Base-by-base conservation (phyloP, 176 grass and related monocot genomes). In the Eragrostis nindensis region DNA sequence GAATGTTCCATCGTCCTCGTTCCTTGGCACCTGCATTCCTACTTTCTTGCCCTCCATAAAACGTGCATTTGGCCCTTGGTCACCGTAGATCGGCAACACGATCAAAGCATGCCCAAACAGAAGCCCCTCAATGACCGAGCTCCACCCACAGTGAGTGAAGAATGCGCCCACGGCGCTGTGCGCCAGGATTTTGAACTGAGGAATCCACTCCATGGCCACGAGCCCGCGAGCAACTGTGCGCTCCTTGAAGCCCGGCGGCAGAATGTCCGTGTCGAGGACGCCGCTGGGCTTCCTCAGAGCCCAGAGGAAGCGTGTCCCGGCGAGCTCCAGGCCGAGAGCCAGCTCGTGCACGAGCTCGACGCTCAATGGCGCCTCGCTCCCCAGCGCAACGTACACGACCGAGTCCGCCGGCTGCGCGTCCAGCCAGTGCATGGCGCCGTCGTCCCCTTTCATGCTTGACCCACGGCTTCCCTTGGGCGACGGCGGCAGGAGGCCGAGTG, bases 361-460 rank as follows among this genome's bases (percentile, higher is more conserved):
- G 5, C 70, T 29, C n/a, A 91, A 91, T 18, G 59, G 57, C 1
- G 43, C 92, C 74, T 94, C 92, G 3, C 80, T 91, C 0, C 92
- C 94, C 0, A 94, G 60, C 16, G 92, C 85, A 43, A 91, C 55
- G 30, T 89, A 94, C 19, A 91, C 24, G 21, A 94, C 92, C 2
- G 82, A 86, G 48, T 65, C 21, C 5, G 75, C 45, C 19, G 70
- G 44, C 64, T 86, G 86, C 30, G 8, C 29, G 17, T 79, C 76
- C 7, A 97, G 76, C 88, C 86, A 97, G 5, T 12, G n/a, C n/a
- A n/a, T 6, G 4, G 70, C 49, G 39, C 4, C 32, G 2, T 71
- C 17, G 21, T 38, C 16, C 1, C 11, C 45, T 21, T 67, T 18
- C 12, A 57, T 55, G 41, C 49, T 4, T 44, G 14, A 29, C 13